These are phyloP conservation scores for Aureobasidium pullulans DNA, from an alignment of 2,329 filamentous ascomycete species.

Conservation along the genomic window DNA sequence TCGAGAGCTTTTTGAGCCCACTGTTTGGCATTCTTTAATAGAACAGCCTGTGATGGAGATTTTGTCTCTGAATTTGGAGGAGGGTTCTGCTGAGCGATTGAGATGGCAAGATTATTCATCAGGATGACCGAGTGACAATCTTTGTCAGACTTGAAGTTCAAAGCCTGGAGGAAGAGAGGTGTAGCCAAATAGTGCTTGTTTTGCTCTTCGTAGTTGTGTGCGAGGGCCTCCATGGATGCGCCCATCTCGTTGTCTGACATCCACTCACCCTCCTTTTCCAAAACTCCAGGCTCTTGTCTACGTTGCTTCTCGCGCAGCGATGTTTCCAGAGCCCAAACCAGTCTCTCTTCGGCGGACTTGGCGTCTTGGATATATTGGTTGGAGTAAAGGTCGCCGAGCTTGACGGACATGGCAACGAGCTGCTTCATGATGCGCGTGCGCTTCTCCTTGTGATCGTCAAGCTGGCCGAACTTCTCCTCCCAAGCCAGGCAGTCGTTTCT, in stretches of 20 bases:
- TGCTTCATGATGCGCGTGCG: constrained; percentile 58
- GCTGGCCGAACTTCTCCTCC: constrained; percentile 38
- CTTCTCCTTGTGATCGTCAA: constrained; percentile 43
- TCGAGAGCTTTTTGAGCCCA: constrained; percentile 75
- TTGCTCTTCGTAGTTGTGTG: constrained; percentile 64
- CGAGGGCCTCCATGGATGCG: constrained; percentile 56
- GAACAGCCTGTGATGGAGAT: constrained; percentile 41
- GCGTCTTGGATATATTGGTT: constrained; percentile 66
- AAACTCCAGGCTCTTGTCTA: constrained; percentile 55
- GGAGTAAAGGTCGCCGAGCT: constrained; percentile 76
- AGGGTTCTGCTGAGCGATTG: constrained; percentile 59
- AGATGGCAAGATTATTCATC: constrained; percentile 77
- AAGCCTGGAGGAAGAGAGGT: constrained; percentile 78
- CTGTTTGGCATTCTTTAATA: constrained; percentile 61
- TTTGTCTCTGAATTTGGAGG: constrained; percentile 23
- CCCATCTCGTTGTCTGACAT: constrained; percentile 64
- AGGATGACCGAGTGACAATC: constrained; percentile 74
- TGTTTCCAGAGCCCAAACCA: constrained; percentile 77
- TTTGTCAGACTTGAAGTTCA: constrained; percentile 56
- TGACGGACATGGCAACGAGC: constrained; percentile 68
- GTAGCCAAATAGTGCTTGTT: constrained; percentile 73
- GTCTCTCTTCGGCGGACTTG: constrained; percentile 64
- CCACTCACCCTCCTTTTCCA: constrained; percentile 62
- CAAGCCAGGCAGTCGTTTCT: constrained; percentile 56
- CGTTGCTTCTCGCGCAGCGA: constrained; percentile 66